Base-by-base conservation (phyloP, 2,329 filamentous ascomycete genomes). In the Cladorrhinum sp. region DNA sequence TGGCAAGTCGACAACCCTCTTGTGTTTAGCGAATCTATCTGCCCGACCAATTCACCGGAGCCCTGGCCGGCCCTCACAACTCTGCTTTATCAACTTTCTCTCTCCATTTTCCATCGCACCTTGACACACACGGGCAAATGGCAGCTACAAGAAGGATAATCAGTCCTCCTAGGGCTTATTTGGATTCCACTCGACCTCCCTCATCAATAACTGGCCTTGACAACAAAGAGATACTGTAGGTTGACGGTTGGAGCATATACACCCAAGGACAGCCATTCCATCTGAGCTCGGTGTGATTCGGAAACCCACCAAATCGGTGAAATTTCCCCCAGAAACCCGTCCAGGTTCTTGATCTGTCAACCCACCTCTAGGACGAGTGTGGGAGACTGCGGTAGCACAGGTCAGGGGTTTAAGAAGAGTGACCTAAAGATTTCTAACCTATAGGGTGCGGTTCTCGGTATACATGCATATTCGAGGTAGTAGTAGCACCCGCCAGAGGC, bases 361-460 rank as follows among this genome's bases (percentile, higher is more conserved):
- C 7, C 41, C 8, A 9, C 8, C 16, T 55, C 27, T 18, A 23
- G 16, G 1, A 25, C 41, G 29, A 22, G 53, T 56, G 53, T 56
- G 53, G 53, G 38, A 56, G 38, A 56, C 53, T 10, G 4, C n/a
- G 24, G 53, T 27, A 13, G 20, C 23, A 56, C 53, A 56, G 27
- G 38, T 7, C 38, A 56, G 38, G 53, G 53, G 41, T 56, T 22
- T 10, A 25, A 24, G 38, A 45, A 45, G 16, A 13, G 41, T 18
- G 41, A 10, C 41, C n/a, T n/a, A 45, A 20, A 7, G n/a, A 22
- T 9, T 18, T 18, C 16, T 22, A 45, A 20, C 41, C 41, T 20
- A 45, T 45, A 45, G n/a, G 16, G 20, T 20, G 3, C n/a, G 18
- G 2, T 20, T 16, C 16, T 45, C 3, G 6, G 20, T 22, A 18